A percentile compares a stretch with the other conserved stretches of the same genome.
phyloP scores from a whole-genome alignment of 495 filamentous ascomycete species.

The Penicillium bovifimosum region DNA sequence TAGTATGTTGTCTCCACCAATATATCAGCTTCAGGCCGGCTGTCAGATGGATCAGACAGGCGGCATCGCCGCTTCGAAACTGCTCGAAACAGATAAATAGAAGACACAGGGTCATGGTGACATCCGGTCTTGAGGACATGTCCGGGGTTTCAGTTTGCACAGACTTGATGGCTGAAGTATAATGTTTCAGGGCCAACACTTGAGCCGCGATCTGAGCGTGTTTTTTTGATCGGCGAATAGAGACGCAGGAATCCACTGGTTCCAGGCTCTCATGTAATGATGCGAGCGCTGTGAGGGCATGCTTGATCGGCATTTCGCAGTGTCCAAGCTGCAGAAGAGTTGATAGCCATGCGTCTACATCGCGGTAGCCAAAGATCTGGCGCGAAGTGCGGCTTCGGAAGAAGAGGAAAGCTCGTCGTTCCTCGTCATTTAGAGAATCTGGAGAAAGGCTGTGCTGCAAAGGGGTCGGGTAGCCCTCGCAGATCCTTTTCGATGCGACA shows the following conservation, averaged over 20 bases:
- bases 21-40: slow-evolving; percentile 4
- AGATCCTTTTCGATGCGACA: neutral
- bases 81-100: slow-evolving; percentile 16
- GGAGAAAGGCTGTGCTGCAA: neutral
- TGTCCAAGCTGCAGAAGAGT: slow-evolving; percentile 2
- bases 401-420: slow-evolving; percentile 5
- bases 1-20: slow-evolving; percentile 4
- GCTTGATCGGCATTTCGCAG: neutral
- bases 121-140: slow-evolving; percentile 1
- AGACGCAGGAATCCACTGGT: neutral
- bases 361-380: slow-evolving; percentile 5
- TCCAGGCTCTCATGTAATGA: slow-evolving; percentile 12
- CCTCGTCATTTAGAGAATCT: slow-evolving; percentile 1
- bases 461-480: slow-evolving; percentile 1
- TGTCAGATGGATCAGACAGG: slow-evolving; percentile 6
- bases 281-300: slow-evolving; percentile 11
- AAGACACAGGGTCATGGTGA: slow-evolving; percentile 6
- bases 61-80: slow-evolving; percentile 10
- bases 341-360: slow-evolving; percentile 3
- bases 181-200: slow-evolving; percentile 6
- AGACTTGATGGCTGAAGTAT: neutral
- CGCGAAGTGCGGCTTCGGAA: slow-evolving; percentile 4
- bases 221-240: neutral
- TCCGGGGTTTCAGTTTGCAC: neutral
- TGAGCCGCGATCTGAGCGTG: slow-evolving; percentile 1